Conservation (phyloP, 2,329 filamentous ascomycete genomes). For the Aspergillus glaucus region DNA sequence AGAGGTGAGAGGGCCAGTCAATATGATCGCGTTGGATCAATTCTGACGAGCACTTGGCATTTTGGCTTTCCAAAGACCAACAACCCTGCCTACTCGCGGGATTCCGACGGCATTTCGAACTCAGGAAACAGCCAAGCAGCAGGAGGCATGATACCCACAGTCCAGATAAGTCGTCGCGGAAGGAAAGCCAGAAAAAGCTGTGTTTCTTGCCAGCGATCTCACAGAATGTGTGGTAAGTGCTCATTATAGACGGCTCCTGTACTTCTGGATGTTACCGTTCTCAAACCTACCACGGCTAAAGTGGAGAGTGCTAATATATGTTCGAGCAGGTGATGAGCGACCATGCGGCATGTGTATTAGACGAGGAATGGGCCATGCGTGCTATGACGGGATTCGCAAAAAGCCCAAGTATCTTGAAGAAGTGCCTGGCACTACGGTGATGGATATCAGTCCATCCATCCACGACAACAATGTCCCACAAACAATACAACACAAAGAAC, state of each 20-base stretch:
- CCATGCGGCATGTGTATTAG: neutral
- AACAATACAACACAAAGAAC: neutral
- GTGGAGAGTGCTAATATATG: neutral
- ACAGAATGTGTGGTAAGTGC: neutral
- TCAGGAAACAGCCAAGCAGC: neutral
- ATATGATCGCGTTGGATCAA: too few species aligned
- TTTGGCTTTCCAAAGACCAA: too few species aligned
- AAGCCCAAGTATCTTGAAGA: constrained; percentile 2
- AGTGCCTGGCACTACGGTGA: neutral
- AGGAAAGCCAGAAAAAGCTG: constrained; percentile 1
- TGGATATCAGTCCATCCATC: neutral
- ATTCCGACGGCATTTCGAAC: neutral
- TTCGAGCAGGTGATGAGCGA: neutral
- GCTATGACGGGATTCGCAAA: neutral
- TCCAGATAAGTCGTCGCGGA: neutral
- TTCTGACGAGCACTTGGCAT: too few species aligned
- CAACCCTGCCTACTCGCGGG: too few species aligned
- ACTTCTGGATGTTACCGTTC: neutral
- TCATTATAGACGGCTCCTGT: neutral
- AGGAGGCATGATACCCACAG: neutral
- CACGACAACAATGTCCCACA: neutral
- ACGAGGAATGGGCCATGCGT: neutral
- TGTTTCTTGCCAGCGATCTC: neutral
- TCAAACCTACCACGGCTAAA: neutral
- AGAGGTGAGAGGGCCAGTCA: too few species aligned